Conservation (phyloP, 208 protist species). For the Wallacemonas sp. region DNA sequence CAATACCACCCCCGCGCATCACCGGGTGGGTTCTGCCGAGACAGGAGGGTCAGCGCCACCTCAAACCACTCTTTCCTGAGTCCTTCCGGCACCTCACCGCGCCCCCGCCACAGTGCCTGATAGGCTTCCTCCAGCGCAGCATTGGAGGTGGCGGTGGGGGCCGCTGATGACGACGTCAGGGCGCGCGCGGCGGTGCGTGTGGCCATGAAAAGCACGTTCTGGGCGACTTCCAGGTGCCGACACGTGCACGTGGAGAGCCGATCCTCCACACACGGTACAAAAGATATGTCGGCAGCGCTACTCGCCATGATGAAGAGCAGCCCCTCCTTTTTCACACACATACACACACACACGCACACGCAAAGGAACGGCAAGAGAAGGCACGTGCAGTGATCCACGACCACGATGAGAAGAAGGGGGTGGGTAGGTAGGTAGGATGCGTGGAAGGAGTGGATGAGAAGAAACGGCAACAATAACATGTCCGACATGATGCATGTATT, state of each 20-base stretch:
- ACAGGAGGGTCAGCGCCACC: constrained; percentile 29
- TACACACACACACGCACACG: not conserved
- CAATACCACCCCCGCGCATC: not conserved
- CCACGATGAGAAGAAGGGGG: no score
- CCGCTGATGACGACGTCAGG: not conserved
- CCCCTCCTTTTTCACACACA: not conserved
- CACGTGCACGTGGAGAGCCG: constrained; percentile 8
- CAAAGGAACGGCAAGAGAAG: not conserved
- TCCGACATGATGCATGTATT: no score
- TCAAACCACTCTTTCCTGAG: constrained; percentile 58
- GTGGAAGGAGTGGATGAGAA: no score
- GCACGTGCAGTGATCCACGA: not conserved
- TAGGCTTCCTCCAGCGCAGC: constrained; percentile 14
- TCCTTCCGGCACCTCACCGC: constrained; percentile 9
- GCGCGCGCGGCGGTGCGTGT: constrained; percentile 8
- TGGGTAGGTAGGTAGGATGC: no score
- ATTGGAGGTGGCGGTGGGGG: constrained; percentile 2
- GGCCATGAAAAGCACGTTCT: constrained; percentile 34
- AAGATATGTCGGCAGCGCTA: constrained; percentile 14
- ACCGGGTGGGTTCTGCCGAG: not conserved
- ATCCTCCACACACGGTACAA: constrained; percentile 59
- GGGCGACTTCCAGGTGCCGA: constrained; percentile 24
- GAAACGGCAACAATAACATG: no score
- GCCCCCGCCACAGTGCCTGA: constrained; percentile 18
- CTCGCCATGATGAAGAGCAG: not conserved